Evolutionary conservation across 805 yeast species (phyloP).

Genomic region (Kuraishia cidri): DNA sequence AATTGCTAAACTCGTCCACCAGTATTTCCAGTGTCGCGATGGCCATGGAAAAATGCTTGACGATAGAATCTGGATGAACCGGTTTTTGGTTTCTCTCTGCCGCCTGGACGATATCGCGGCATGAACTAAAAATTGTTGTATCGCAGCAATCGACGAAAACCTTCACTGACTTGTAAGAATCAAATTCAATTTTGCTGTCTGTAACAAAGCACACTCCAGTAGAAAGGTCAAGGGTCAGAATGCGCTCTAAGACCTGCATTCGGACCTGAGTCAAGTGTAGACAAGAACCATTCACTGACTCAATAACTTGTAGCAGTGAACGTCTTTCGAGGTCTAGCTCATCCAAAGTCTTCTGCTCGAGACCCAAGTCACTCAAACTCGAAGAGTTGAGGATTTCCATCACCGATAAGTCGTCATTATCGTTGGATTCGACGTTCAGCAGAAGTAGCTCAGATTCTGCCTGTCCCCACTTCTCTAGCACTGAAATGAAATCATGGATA

Average conservation of each 20-base stretch:
- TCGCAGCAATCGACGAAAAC: conserved; percentile 17
- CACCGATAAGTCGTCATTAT: conserved; percentile 13
- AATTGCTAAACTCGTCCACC: conserved; percentile 28
- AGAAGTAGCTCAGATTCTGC: conserved; percentile 6
- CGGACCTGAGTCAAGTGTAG: conserved; percentile 19
- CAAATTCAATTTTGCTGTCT: conserved; percentile 10
- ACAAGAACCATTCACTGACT: conserved; percentile 7
- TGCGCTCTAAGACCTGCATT: conserved; percentile 12
- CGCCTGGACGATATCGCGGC: no score
- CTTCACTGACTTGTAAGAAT: conserved; percentile 11
- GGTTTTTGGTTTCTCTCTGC: no score
- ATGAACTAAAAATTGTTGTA: conserved; percentile 9
- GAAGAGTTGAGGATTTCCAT: conserved; percentile 20
- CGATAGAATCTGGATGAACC: conserved; percentile 2
- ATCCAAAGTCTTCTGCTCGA: conserved; percentile 8
- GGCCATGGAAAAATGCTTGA: conserved; percentile 6
- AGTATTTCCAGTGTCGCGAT: conserved; percentile 33
- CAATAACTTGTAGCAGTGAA: conserved; percentile 8
- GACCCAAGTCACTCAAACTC: conserved; percentile 6
- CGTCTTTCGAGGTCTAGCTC: conserved; percentile 9
- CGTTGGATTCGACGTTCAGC: conserved; percentile 3
- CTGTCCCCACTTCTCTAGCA: conserved; percentile 21
- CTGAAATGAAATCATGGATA: conserved; percentile 14
- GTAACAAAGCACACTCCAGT: conserved; percentile 14
- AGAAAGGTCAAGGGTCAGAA: no score